These are phyloP conservation scores for Suillus occidentalis DNA, from an alignment of 768 basidiomycete species.

Conservation along the genomic window DNA sequence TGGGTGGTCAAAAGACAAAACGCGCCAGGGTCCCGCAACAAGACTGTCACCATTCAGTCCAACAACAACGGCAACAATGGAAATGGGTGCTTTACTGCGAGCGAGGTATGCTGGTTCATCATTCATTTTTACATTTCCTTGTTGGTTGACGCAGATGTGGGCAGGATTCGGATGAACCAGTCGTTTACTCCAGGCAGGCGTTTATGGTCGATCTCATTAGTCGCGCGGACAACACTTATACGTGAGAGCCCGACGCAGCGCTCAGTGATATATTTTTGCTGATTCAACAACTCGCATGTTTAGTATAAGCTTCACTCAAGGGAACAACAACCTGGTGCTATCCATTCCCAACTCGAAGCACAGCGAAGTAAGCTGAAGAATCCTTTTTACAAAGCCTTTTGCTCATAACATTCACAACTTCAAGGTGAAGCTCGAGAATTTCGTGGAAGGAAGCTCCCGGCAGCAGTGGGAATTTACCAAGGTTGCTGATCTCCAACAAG, in stretches of 20 bases:
- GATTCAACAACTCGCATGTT: background rate
- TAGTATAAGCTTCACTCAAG: background rate
- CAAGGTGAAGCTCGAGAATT: background rate
- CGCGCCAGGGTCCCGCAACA: background rate
- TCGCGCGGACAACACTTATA: background rate
- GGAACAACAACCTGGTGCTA: background rate
- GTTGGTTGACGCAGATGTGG: background rate
- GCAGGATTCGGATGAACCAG: background rate
- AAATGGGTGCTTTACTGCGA: background rate
- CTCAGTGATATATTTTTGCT: background rate
- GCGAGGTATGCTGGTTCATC: background rate
- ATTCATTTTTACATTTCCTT: background rate
- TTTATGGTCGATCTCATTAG: background rate
- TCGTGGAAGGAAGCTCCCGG: background rate
- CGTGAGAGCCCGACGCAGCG: background rate
- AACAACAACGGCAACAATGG: background rate
- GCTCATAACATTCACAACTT: background rate
- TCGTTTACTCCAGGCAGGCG: background rate
- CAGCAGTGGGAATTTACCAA: background rate
- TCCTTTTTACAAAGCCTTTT: background rate
- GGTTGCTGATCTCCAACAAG: background rate
- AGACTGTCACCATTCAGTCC: background rate
- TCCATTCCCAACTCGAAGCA: background rate
- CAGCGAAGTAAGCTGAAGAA: background rate
- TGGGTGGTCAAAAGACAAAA: background rate